Evolutionary conservation across 345 rosid genomes (phyloP).

Genomic region (Durio zibethinus): DNA sequence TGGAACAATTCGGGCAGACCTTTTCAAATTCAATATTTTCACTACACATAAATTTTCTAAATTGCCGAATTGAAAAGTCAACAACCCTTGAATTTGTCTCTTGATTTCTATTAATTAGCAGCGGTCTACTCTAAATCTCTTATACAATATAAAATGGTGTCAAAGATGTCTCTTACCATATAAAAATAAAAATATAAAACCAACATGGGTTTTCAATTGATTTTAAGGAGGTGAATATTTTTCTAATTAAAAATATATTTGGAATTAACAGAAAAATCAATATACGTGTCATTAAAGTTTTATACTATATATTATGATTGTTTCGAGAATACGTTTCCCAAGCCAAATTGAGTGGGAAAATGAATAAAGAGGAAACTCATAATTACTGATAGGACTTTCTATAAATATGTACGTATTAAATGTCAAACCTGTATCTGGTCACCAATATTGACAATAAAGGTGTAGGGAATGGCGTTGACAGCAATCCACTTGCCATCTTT

Average conservation of each 20-base stretch:
- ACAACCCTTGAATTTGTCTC: background rate
- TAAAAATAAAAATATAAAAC: no score
- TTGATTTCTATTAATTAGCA: background rate
- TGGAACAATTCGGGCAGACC: background rate
- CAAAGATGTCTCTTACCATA: no score
- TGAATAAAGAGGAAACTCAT: background rate
- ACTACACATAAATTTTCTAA: background rate
- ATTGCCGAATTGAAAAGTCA: background rate
- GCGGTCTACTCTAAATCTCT: no score
- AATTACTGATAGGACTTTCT: background rate
- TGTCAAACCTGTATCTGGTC: constrained; percentile 34
- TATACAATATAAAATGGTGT: no score
- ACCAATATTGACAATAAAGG: constrained; percentile 41
- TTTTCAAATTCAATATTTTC: background rate
- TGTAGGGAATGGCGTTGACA: constrained; percentile 31
- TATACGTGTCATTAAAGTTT: no score
- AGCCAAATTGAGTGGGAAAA: no score
- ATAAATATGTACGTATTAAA: background rate
- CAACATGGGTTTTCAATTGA: no score
- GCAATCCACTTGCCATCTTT: constrained; percentile 35
- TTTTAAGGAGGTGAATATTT: no score
- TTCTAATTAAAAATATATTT: no score
- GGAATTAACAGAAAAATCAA: no score
- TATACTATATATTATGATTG: no score
- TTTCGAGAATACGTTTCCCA: no score